These are phyloP conservation scores for Emericellopsis terricola DNA, from an alignment of 495 filamentous ascomycete species.

Conservation along the genomic window DNA sequence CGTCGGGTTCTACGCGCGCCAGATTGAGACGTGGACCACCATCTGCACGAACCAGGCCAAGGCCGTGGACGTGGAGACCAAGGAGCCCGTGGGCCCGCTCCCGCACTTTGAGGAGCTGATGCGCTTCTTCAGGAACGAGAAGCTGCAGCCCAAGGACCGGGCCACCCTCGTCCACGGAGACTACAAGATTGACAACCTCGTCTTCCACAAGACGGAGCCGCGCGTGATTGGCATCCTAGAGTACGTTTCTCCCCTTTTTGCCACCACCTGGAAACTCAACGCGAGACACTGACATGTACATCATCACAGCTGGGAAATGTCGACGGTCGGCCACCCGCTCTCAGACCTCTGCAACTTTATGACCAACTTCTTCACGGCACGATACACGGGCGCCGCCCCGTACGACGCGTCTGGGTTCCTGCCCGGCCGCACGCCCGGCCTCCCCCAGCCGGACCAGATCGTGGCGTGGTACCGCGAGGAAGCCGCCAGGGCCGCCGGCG, in stretches of 20 bases:
- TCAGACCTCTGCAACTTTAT: constrained; percentile 71
- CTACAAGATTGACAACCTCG: constrained; percentile 95
- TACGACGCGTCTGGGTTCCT: constrained; percentile 34
- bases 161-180: constrained; percentile 79
- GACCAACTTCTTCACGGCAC: constrained; percentile 42
- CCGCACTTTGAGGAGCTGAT: constrained; percentile 70
- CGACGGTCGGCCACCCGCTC: constrained; percentile 84
- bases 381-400: constrained; percentile 10
- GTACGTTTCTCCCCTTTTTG: constrained; percentile 19
- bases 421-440: constrained; percentile 42
- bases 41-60: constrained; percentile 64
- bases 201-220: constrained; percentile 80
- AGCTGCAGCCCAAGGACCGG: constrained; percentile 57
- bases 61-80: constrained; percentile 56
- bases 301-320: constrained; percentile 68
- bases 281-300: constrained; percentile 6
- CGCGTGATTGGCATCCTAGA: constrained; percentile 85
- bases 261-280: neutral
- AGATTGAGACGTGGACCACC: constrained; percentile 62
- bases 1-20: constrained; percentile 68
- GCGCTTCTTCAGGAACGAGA: constrained; percentile 49
- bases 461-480: constrained; percentile 60
- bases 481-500: too few species aligned
- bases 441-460: constrained; percentile 55
- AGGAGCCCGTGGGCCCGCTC: constrained; percentile 58